Percentiles rank a stretch among this genome's conserved stretches.
Evolutionary conservation across 2,329 filamentous ascomycete genomes (phyloP).

Genomic region (Clonostachys solani): DNA sequence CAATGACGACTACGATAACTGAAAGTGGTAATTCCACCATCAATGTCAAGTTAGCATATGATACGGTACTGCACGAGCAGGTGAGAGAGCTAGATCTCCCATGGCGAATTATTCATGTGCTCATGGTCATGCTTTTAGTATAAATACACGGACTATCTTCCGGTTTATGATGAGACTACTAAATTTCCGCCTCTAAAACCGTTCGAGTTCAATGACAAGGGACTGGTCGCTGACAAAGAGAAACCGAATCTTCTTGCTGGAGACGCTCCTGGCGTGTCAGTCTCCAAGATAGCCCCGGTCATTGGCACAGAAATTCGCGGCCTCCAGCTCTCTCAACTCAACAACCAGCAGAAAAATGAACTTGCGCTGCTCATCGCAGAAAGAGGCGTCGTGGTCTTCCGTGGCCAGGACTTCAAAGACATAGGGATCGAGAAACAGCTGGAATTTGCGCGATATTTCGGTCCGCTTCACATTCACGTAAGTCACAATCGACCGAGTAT

Average conservation of each 20-base stretch:
- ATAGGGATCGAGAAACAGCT: slow-evolving; percentile 56
- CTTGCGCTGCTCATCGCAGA: slow-evolving; percentile 46
- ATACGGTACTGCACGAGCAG: too few relatives aligned
- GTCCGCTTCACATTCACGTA: slow-evolving; percentile 66
- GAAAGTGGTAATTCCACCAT: too few relatives aligned
- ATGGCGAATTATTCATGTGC: too few relatives aligned
- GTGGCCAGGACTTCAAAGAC: slow-evolving; percentile 37
- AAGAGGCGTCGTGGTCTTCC: slow-evolving; percentile 29
- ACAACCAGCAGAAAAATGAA: slow-evolving; percentile 54
- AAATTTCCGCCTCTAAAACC: slow-evolving; percentile 16
- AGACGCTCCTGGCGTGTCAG: not conserved
- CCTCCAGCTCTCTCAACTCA: slow-evolving; percentile 58
- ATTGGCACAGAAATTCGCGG: slow-evolving; percentile 64
- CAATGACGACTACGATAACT: too few relatives aligned
- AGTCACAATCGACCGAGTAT: slow-evolving; percentile 62
- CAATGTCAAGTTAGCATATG: too few relatives aligned
- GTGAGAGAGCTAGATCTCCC: too few relatives aligned
- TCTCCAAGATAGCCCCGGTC: not conserved
- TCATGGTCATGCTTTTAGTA: too few relatives aligned
- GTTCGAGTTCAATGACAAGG: slow-evolving; percentile 21
- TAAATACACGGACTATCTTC: too few relatives aligned
- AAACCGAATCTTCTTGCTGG: slow-evolving; percentile 16
- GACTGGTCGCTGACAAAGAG: slow-evolving; percentile 18
- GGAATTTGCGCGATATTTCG: slow-evolving; percentile 57
- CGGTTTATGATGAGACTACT: slow-evolving; percentile 17